These are phyloP conservation scores for Cytospora schulzeri DNA, from an alignment of 2,329 filamentous ascomycete genomes.

Conservation along the genomic window DNA sequence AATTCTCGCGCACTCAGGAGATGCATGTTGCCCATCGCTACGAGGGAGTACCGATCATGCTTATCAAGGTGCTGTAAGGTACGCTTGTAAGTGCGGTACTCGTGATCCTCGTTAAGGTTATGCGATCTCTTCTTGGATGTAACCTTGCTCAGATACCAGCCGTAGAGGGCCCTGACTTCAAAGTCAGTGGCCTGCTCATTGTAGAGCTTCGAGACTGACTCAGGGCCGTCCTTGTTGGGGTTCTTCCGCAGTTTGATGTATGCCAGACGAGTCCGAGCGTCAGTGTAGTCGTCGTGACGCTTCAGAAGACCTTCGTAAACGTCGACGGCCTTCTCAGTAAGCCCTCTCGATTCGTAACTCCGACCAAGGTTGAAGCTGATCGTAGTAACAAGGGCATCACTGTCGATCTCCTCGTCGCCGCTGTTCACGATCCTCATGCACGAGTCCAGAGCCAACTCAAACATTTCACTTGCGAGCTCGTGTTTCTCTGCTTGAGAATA, in stretches of 20 bases:
- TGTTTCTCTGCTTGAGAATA: constrained; percentile 86
- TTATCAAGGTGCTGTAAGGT: constrained; percentile 94
- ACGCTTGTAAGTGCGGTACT: constrained; percentile 94
- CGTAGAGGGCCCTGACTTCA: constrained; percentile 89
- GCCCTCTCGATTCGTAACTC: constrained; percentile 84
- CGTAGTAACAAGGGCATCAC: constrained; percentile 88
- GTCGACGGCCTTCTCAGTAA: constrained; percentile 80
- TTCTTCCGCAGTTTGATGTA: constrained; percentile 85
- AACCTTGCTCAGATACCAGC: constrained; percentile 88
- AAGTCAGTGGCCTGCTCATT: constrained; percentile 82
- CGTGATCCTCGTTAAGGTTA: constrained; percentile 84
- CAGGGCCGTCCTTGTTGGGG: constrained; percentile 83
- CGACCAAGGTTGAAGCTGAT: constrained; percentile 96
- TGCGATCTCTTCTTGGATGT: constrained; percentile 76
- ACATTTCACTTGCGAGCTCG: constrained; percentile 78
- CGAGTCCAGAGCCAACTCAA: constrained; percentile 87
- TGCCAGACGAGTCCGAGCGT: constrained; percentile 83
- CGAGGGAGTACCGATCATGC: constrained; percentile 94
- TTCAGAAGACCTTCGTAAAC: constrained; percentile 85
- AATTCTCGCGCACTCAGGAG: constrained; percentile 89
- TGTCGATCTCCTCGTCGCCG: constrained; percentile 74
- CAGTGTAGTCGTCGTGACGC: constrained; percentile 88
- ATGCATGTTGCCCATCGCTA: constrained; percentile 95
- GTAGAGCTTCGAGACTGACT: constrained; percentile 82
- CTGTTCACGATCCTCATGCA: constrained; percentile 80